phyloP scores from a whole-genome alignment of 768 basidiomycete genomes.

The Trametes cinnabarina region DNA sequence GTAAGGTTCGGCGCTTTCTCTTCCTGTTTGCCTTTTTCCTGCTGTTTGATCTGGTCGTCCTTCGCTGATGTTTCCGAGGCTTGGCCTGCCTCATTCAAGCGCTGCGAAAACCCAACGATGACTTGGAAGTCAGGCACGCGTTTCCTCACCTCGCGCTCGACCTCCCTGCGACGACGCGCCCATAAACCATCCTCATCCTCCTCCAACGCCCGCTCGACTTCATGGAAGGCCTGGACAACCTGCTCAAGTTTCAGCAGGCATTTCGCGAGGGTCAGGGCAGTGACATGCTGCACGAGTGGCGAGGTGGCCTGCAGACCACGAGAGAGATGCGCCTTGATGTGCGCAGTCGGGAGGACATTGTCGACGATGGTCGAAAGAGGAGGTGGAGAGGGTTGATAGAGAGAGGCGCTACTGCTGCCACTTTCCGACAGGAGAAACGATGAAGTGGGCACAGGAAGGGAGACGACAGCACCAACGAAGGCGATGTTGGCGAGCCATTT shows the following conservation, averaged over 20 bases:
- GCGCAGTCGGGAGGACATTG: slow-evolving; percentile 66
- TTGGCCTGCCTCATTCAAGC: slow-evolving; percentile 13
- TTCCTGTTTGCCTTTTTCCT: slow-evolving; percentile 2
- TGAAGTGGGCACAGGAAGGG: slow-evolving; percentile 64
- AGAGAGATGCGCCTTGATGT: slow-evolving; percentile 71
- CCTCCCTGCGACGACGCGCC: slow-evolving; percentile 59
- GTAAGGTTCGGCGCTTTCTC: slow-evolving; percentile 29
- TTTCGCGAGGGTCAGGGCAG: slow-evolving; percentile 73
- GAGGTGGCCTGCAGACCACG: slow-evolving; percentile 76
- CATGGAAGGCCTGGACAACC: slow-evolving; percentile 57
- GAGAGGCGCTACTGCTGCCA: slow-evolving; percentile 28
- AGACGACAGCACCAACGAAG: slow-evolving; percentile 76
- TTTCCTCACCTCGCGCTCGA: slow-evolving; percentile 72
- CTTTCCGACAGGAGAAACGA: slow-evolving; percentile 55
- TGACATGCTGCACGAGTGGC: slow-evolving; percentile 81
- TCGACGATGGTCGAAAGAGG: slow-evolving; percentile 68
- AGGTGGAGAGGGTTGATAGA: slow-evolving; percentile 74
- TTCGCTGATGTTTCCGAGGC: background rate
- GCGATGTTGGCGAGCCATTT: slow-evolving; percentile 91
- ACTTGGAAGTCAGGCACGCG: slow-evolving; percentile 87
- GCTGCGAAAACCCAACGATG: slow-evolving; percentile 72
- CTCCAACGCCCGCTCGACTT: slow-evolving; percentile 45
- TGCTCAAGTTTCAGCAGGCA: slow-evolving; percentile 69
- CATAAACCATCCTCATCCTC: slow-evolving; percentile 59
- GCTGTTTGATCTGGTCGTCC: background rate